Percentiles rank a stretch among this genome's conserved stretches.
Evolutionary conservation across 1,284 basidiomycete genomes (phyloP).

Genomic region (Ustilago crameri): DNA sequence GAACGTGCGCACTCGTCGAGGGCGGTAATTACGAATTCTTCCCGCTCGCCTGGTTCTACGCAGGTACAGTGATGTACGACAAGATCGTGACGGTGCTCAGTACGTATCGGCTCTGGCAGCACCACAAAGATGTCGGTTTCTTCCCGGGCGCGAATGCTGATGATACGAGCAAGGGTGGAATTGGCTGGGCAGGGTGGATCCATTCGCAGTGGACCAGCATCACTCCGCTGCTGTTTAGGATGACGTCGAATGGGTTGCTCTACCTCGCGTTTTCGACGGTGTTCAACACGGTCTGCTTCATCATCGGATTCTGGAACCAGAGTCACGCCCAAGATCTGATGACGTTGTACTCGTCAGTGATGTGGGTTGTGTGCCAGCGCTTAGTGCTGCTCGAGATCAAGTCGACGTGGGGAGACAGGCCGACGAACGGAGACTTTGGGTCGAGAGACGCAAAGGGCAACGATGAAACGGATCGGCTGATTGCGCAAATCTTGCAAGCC

Average conservation of each 20-base stretch:
- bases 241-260: conserved; percentile 51
- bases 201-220: conserved; percentile 32
- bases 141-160: conserved; percentile 9
- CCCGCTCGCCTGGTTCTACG: conserved; percentile 54
- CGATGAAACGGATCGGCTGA: conserved; percentile 26
- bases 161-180: conserved; percentile 1
- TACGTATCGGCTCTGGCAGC: conserved; percentile 42
- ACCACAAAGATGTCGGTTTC: conserved; percentile 23
- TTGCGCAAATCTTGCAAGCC: conserved; percentile 20
- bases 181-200: conserved; percentile 16
- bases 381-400: conserved; percentile 51
- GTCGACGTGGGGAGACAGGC: conserved; percentile 31
- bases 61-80: conserved; percentile 49
- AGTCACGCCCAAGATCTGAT: conserved; percentile 47
- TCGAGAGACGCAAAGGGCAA: background rate
- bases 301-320: conserved; percentile 29
- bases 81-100: conserved; percentile 42
- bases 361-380: conserved; percentile 56
- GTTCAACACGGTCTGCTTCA: conserved; percentile 56
- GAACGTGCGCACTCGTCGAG: conserved; percentile 39
- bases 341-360: conserved; percentile 49
- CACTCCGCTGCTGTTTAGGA: conserved; percentile 47
- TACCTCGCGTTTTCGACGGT: conserved; percentile 50
- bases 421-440: background rate
- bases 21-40: conserved; percentile 28